These are phyloP conservation scores for Eutypa lata DNA, from an alignment of 2,329 filamentous ascomycete genomes.

Conservation along the genomic window DNA sequence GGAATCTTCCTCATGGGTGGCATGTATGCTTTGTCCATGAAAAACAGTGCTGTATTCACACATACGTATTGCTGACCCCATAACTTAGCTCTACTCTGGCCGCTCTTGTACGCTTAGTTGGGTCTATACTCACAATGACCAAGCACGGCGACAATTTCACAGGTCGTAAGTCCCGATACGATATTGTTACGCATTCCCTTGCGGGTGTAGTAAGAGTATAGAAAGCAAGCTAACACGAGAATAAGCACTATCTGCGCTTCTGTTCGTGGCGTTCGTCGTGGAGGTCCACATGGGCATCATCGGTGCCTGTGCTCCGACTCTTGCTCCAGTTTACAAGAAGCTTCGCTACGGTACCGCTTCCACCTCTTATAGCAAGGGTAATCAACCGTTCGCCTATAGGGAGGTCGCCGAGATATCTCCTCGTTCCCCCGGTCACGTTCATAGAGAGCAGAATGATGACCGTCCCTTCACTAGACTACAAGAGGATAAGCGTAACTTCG, in stretches of 20 bases:
- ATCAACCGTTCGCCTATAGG: too few relatives aligned
- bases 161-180: neutral
- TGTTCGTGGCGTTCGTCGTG: neutral
- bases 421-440: too few relatives aligned
- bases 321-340: neutral
- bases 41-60: neutral
- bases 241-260: neutral
- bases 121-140: neutral
- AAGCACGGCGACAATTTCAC: neutral
- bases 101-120: neutral
- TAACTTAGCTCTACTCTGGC: too few relatives aligned
- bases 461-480: too few relatives aligned
- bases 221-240: neutral
- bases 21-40: neutral
- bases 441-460: too few relatives aligned
- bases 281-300: neutral
- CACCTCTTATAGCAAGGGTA: neutral
- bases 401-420: too few relatives aligned
- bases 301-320: neutral
- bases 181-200: too few relatives aligned
- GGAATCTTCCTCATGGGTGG: neutral
- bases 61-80: neutral
- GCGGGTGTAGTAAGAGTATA: too few relatives aligned
- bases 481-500: too few relatives aligned
- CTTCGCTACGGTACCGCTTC: neutral